Base-by-base conservation (phyloP, 176 grass and related monocot species). In the Raddia distichophylla region DNA sequence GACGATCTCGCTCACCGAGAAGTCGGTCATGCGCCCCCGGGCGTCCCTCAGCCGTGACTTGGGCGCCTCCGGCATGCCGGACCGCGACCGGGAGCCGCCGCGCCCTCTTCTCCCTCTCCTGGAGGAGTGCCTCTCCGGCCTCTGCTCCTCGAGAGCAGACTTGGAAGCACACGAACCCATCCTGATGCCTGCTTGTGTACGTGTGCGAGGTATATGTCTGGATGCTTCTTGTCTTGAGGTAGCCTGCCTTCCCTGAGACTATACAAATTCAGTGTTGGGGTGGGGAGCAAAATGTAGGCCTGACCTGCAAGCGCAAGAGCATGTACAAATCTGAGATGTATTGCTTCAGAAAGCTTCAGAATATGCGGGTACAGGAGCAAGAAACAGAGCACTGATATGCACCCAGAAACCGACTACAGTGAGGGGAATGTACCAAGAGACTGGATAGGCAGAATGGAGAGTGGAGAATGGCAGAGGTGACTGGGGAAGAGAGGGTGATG, bases 151-250 rank as follows among this genome's bases (percentile, higher is more conserved):
- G 49, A 54, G 15, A 47, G 32, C 75, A 72, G 87, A 10, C 83
- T 85, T 94, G 22, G 92, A 94, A 60, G 78, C 75, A 50, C 92
- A 94, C 15, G 69, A 72, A 50, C 92, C 89, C 92, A 94, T 94
- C 69, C 65, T 68, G 82, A 85, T 55, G 14, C 61, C 11, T 73
- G n/a, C 54, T 68, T 49, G 37, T 65, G 52, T 80, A 64, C 4
- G n/a, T 59, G 6, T 34, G 27, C 27, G 6, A 16, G 51, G 15
- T 13, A 61, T 74, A 48, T 81, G n/a, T 32, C 48, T 37, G 50
- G 50, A 69, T 78, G 67, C 18, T 55, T 40, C 37, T 64, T 44
- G 20, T 40, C 37, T 64, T 44, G 20, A 43, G 11, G 63, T 43
- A 64, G 52, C 43, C 22, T 16, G 14, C 83, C 78, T 56, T 65